Evolutionary conservation across 441 rosid species (phyloP).

Genomic region (Populus hybrid): DNA sequence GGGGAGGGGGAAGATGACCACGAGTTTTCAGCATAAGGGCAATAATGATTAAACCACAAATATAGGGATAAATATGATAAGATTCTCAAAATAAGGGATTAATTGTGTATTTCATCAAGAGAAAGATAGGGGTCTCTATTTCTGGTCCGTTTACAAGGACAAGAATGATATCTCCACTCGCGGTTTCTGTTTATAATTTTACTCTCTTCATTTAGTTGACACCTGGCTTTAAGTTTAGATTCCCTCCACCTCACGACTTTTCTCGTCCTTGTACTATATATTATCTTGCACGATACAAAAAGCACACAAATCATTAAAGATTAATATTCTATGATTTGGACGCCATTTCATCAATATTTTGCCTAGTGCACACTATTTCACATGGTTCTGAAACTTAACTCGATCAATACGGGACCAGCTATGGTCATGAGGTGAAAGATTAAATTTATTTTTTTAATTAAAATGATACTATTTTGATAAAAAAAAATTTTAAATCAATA

Average conservation of each 20-base stretch:
- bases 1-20: too few species aligned
- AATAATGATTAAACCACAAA: not conserved
- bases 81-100: not conserved
- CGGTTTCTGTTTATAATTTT: not conserved
- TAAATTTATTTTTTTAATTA: too few species aligned
- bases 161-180: conserved; percentile 4
- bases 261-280: not conserved
- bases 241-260: not conserved
- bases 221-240: conserved; percentile 1
- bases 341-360: too few species aligned
- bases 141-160: conserved; percentile 10
- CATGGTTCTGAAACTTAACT: not conserved
- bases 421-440: too few species aligned
- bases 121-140: not conserved
- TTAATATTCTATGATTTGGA: too few species aligned
- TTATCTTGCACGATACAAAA: not conserved
- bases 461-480: too few species aligned
- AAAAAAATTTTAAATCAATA: too few species aligned
- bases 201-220: not conserved
- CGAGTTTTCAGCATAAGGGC: too few species aligned
- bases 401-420: too few species aligned
- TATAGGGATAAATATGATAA: not conserved
- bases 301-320: not conserved
- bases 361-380: not conserved
- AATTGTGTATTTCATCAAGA: not conserved